Base-by-base conservation (phyloP, 192 early-diverging fungal species). In the Gryganskiella cystojenkinii region DNA sequence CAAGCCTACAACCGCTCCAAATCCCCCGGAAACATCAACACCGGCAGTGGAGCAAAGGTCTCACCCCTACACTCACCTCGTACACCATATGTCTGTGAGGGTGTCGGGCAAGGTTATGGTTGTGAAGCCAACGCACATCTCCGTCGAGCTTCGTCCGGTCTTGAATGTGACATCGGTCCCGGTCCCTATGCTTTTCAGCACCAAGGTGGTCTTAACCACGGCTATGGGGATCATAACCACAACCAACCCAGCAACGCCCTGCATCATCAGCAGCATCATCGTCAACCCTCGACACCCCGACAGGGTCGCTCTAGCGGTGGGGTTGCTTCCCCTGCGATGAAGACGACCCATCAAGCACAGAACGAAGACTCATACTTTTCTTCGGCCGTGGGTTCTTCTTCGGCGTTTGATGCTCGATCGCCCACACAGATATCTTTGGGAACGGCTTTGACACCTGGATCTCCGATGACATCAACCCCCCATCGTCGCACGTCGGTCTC, bases 91-190 rank as follows among this genome's bases (percentile, higher is more conserved):
- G 37, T 13, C 37, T 40, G 37, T 40, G 56, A 58, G 22, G 44
- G 47, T 9, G 33, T 40, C 24, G 33, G 55, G 14, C 61, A 56
- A 31, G 74, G 74, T 5, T 78, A 78, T 25, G 74, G 74, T n/a
- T 54, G 51, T 30, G 74, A 78, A 43, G 20, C 61, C 59, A 78
- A 78, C 33, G 61, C 74, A 7, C 74, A 78, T 37, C 56, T 78
- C 17, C 65, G 74, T 40, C 66, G 74, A 56, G 66, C 66, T 13
- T 78, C 74, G 20, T 60, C 35, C 17, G 74, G 74, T n/a, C 66
- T 78, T 40, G 74, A 78, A 56, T 17, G 24, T 2, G 72, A 67
- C 19, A n/a, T 33, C 20, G 55, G 55, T 17, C 55, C 4, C 15
- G 20, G 19, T 2, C 5, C 28, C 55, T 28, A 5, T 25, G 22